Evolutionary conservation across 2,329 filamentous ascomycete genomes (phyloP).

Genomic region (Ceratocystis lukuohia): DNA sequence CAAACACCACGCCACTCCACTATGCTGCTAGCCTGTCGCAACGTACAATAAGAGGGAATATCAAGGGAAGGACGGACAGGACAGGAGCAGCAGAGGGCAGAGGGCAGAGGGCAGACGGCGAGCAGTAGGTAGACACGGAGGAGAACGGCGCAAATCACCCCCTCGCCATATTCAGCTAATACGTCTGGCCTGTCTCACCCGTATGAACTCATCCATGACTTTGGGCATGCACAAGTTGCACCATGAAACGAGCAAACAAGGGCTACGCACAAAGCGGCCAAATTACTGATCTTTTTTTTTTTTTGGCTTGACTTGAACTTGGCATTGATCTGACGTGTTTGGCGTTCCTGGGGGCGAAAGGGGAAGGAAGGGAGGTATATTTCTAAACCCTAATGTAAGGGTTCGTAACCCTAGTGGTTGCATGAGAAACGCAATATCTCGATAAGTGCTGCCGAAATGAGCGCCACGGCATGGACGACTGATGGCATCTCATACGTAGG

Average conservation of each 20-base stretch:
- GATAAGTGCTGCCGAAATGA: too few species aligned
- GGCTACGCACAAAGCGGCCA: not conserved
- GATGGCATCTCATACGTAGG: too few species aligned
- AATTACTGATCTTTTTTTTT: not conserved
- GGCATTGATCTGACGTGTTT: not conserved
- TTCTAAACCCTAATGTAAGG: not conserved
- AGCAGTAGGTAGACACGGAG: too few species aligned
- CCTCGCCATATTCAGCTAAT: too few species aligned
- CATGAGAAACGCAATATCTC: too few species aligned
- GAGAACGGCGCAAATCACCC: too few species aligned
- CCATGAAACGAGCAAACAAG: not conserved
- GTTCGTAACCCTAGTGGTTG: not conserved
- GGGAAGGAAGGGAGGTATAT: not conserved
- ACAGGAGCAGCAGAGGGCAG: not conserved
- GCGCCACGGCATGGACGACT: too few species aligned
- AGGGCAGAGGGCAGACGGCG: too few species aligned
- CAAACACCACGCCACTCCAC: not conserved
- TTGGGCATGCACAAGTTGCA: not conserved
- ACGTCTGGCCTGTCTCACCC: too few species aligned
- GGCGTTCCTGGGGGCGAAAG: not conserved
- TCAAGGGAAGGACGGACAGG: too few species aligned
- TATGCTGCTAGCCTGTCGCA: too few species aligned
- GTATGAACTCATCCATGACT: too few species aligned
- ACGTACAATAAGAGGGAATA: not conserved
- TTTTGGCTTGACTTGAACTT: not conserved